phyloP scores from a whole-genome alignment of 2,329 filamentous ascomycete species.

The Tolypocladium endophyticum region DNA sequence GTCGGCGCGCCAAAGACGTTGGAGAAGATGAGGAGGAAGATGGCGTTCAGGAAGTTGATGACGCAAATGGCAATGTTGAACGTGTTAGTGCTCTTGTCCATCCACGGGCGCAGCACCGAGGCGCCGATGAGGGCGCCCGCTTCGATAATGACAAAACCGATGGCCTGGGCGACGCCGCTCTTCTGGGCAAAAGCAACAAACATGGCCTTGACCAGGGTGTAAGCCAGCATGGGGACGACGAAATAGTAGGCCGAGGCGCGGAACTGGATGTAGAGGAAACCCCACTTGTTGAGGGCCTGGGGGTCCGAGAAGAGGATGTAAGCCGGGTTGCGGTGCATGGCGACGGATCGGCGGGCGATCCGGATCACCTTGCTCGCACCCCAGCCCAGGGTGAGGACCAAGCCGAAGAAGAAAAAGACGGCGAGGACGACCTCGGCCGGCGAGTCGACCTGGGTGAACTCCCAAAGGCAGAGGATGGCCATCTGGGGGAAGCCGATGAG shows the following conservation, averaged over 20 bases:
- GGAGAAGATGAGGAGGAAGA: conserved; percentile 84
- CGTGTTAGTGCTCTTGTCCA: conserved; percentile 96
- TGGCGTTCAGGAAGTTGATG: conserved; percentile 82
- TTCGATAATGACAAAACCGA: conserved; percentile 77
- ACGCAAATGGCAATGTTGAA: conserved; percentile 91
- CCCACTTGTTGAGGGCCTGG: conserved; percentile 93
- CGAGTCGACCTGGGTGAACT: conserved; percentile 79
- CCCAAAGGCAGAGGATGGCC: conserved; percentile 84
- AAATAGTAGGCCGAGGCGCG: conserved; percentile 94
- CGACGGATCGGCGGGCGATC: conserved; percentile 77
- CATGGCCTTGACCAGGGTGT: conserved; percentile 78
- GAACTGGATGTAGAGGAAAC: conserved; percentile 95
- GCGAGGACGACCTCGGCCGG: conserved; percentile 77
- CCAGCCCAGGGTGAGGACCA: conserved; percentile 70
- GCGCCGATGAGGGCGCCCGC: conserved; percentile 65
- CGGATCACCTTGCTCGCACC: conserved; percentile 82
- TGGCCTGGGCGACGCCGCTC: conserved; percentile 61
- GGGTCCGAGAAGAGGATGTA: conserved; percentile 96
- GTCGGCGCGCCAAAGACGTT: conserved; percentile 74
- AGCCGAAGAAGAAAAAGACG: conserved; percentile 77
- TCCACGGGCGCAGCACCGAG: conserved; percentile 80
- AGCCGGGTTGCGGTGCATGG: conserved; percentile 90
- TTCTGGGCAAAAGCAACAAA: conserved; percentile 76
- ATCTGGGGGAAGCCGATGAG: conserved; percentile 90
- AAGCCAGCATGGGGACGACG: conserved; percentile 67